Evolutionary conservation across 2,329 filamentous ascomycete species (phyloP).

Genomic region (Arthrobotrys megalospora): DNA sequence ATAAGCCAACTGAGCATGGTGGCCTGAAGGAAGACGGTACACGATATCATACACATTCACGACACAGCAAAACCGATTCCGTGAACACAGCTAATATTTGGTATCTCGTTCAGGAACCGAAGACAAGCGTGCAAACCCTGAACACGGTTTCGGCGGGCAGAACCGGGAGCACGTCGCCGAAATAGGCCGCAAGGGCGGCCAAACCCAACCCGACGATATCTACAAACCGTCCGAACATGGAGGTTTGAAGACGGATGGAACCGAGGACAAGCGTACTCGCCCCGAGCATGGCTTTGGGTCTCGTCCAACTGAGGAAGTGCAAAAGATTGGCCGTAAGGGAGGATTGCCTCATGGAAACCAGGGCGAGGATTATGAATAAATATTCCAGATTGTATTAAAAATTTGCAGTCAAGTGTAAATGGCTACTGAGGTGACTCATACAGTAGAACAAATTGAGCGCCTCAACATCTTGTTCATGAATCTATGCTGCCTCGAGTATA

Average conservation of each 20-base stretch:
- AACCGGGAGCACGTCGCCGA: constrained; percentile 38
- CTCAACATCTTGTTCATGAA: too few species aligned
- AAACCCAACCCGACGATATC: constrained; percentile 51
- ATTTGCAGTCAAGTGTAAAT: not conserved
- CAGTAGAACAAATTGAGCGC: too few species aligned
- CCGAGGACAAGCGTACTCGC: constrained; percentile 52
- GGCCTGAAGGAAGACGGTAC: constrained; percentile 56
- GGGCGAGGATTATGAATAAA: constrained; percentile 27
- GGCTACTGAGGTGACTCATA: too few species aligned
- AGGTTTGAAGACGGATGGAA: constrained; percentile 53
- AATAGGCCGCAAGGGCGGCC: constrained; percentile 35
- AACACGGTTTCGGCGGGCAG: constrained; percentile 54
- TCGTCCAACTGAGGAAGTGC: constrained; percentile 55
- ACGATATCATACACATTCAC: not conserved
- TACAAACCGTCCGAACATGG: constrained; percentile 59
- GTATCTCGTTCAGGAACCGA: constrained; percentile 28
- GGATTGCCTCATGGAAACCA: constrained; percentile 21
- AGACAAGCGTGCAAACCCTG: constrained; percentile 43
- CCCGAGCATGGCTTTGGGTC: constrained; percentile 49
- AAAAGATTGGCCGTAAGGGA: constrained; percentile 52
- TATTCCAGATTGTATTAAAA: not conserved
- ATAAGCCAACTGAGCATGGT: constrained; percentile 52
- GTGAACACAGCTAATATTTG: not conserved
- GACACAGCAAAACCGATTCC: not conserved
- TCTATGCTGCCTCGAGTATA: too few species aligned